Conservation (phyloP, 345 rosid genomes). For the Aquilaria sinensis region DNA sequence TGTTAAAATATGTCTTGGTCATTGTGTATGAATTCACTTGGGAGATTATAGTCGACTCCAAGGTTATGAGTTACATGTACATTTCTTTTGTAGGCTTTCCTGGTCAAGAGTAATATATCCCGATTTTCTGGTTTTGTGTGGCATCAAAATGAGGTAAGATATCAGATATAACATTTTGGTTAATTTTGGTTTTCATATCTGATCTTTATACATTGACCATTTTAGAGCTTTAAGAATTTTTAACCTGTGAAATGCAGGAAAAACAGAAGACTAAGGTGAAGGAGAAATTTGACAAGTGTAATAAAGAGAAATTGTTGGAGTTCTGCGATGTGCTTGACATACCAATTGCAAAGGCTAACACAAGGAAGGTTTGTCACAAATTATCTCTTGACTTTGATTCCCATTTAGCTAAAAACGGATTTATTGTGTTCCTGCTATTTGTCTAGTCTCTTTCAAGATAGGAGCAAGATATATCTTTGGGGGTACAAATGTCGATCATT, state of each 20-base stretch:
- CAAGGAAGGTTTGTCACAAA: constrained; percentile 56
- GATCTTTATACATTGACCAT: background rate
- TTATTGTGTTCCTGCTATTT: background rate
- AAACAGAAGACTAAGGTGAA: constrained; percentile 65
- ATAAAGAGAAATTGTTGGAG: constrained; percentile 76
- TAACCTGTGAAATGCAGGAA: constrained; percentile 41
- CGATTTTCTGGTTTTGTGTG: constrained; percentile 91
- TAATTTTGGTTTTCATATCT: background rate
- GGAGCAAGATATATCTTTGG: no score
- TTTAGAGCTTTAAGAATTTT: background rate
- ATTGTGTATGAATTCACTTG: background rate
- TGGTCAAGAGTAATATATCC: constrained; percentile 71
- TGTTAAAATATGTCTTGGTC: no score
- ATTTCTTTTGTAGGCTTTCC: constrained; percentile 63
- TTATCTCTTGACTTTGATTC: background rate
- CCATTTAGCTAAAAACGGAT: background rate
- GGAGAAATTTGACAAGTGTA: constrained; percentile 82
- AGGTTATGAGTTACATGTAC: constrained; percentile 17
- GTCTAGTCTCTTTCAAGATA: no score
- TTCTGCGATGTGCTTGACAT: constrained; percentile 84
- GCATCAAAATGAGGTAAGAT: constrained; percentile 79
- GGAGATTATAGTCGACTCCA: background rate
- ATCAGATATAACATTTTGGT: background rate
- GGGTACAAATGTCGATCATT: background rate
- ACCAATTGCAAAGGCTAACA: constrained; percentile 46